A percentile compares a stretch with the other conserved stretches of the same genome.
Evolutionary conservation across 1,284 basidiomycete species (phyloP).

Genomic region (Neolentinus lepideus): DNA sequence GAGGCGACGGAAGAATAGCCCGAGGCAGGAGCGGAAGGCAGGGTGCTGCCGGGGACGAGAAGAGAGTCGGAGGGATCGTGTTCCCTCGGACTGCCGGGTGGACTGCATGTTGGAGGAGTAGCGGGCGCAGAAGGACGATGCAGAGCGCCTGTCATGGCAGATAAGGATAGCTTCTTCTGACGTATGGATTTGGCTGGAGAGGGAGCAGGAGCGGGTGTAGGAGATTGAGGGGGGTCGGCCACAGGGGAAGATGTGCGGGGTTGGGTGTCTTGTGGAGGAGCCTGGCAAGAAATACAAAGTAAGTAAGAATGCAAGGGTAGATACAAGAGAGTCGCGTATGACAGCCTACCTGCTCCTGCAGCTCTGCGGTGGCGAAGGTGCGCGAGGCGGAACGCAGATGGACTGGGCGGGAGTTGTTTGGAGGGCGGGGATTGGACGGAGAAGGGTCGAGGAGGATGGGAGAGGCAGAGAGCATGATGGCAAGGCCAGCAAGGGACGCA

Average conservation of each 20-base stretch:
- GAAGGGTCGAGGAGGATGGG: slow-evolving; percentile 32
- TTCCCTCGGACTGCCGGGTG: background rate
- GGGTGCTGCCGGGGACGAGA: background rate
- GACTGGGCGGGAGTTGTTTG: slow-evolving; percentile 6
- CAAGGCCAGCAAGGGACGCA: slow-evolving; percentile 4
- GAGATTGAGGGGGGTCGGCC: background rate
- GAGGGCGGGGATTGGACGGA: slow-evolving; percentile 17
- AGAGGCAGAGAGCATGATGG: slow-evolving; percentile 35
- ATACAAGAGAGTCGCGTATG: no score
- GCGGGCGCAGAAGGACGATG: background rate
- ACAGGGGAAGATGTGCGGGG: background rate
- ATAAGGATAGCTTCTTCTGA: background rate
- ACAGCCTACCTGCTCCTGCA: no score
- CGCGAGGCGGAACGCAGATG: slow-evolving; percentile 7
- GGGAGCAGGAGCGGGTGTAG: background rate
- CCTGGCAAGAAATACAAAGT: background rate
- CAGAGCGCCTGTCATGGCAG: background rate
- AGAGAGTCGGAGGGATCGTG: background rate
- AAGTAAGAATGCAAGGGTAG: no score
- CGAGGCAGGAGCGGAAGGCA: background rate
- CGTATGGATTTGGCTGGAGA: background rate
- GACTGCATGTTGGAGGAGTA: background rate
- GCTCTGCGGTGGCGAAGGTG: slow-evolving; percentile 5
- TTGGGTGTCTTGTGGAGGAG: background rate
- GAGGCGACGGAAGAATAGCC: slow-evolving; percentile 5